Evolutionary conservation across 352 stramenopile genomes (phyloP).

Genomic region (Phytophthora sp.): DNA sequence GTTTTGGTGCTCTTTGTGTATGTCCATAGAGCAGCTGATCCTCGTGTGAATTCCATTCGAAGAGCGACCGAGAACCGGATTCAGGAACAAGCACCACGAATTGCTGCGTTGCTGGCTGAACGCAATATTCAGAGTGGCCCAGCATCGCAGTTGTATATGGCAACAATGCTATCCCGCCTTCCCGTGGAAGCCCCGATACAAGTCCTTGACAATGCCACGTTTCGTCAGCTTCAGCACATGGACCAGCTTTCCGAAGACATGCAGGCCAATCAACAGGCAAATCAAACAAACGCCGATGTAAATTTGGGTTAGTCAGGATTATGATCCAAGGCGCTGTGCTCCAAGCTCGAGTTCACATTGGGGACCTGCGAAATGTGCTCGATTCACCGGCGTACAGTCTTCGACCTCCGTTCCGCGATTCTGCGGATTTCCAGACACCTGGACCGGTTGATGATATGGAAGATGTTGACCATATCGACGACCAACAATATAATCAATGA

Average conservation of each 20-base stretch:
- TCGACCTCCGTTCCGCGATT: constrained; percentile 8
- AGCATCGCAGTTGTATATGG: constrained; percentile 8
- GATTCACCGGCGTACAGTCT: constrained; percentile 11
- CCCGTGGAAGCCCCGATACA: neutral
- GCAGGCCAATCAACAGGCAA: neutral
- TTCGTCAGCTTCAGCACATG: constrained; percentile 13
- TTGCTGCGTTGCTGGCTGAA: constrained; percentile 5
- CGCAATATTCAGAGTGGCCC: constrained; percentile 1
- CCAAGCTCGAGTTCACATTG: neutral
- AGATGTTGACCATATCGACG: constrained; percentile 15
- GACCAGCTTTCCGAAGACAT: constrained; percentile 6
- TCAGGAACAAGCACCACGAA: constrained; percentile 6
- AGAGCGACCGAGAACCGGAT: constrained; percentile 12
- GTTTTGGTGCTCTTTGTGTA: constrained; percentile 24
- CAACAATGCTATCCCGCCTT: constrained; percentile 13
- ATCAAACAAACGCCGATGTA: constrained; percentile 4
- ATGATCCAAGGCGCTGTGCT: neutral
- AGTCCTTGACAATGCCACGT: constrained; percentile 14
- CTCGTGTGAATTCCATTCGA: neutral
- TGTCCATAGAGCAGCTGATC: constrained; percentile 1
- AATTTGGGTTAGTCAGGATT: neutral
- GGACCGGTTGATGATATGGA: constrained; percentile 1
- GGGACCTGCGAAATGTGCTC: neutral
- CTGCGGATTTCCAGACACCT: constrained; percentile 2
- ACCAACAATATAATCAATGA: too few species aligned